Conservation (phyloP, 169 alveolate species). For the Eimeria falciformis region DNA sequence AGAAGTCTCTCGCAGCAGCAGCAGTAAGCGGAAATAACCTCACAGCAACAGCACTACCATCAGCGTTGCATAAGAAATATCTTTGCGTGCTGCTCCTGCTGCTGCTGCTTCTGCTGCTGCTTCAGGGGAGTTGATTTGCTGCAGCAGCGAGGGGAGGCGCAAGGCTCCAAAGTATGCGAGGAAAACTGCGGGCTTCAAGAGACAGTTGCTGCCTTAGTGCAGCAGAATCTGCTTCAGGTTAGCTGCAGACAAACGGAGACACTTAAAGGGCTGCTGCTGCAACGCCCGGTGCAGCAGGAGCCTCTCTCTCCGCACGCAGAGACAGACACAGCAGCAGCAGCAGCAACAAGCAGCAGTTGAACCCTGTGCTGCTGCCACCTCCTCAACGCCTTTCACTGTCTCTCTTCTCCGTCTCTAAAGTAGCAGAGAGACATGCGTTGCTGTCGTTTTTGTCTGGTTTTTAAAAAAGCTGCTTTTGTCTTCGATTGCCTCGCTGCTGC, state of each 20-base stretch:
- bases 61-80: no score
- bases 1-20: conserved; percentile 62
- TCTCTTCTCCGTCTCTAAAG: conserved; percentile 3
- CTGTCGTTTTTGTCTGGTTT: background rate
- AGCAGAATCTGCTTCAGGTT: background rate
- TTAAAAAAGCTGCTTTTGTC: background rate
- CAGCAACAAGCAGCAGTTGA: conserved; percentile 41
- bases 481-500: background rate
- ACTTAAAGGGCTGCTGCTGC: no score
- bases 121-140: background rate
- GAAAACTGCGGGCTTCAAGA: no score
- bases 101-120: conserved; percentile 41
- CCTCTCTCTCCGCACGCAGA: no score
- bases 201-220: background rate
- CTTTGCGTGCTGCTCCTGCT: conserved; percentile 43
- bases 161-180: background rate
- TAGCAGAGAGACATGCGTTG: no score
- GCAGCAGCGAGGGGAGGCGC: background rate
- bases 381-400: background rate
- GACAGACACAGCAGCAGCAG: conserved; percentile 1
- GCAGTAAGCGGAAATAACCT: conserved; percentile 25
- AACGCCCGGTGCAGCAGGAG: no score
- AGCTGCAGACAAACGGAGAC: no score
- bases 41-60: conserved; percentile 18
- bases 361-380: background rate